Conservation (phyloP, 768 basidiomycete species). For the Tylopilus vinaceipallidus region DNA sequence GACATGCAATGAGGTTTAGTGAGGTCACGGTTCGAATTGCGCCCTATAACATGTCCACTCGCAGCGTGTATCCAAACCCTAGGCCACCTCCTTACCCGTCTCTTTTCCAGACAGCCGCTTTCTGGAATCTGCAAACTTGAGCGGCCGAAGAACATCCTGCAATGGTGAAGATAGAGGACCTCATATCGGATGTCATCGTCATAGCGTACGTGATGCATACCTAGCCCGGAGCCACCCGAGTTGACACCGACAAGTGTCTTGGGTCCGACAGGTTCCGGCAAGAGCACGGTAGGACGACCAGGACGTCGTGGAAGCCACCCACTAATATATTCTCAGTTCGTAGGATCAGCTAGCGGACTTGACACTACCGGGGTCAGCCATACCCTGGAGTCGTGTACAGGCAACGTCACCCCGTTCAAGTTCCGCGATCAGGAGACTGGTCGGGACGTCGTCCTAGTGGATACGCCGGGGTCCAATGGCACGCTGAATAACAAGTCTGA, state of each 20-base stretch:
- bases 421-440: neutral
- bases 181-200: slow-evolving; percentile 3
- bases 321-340: slow-evolving; percentile 6
- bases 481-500: slow-evolving; percentile 15
- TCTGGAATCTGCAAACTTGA: too few relatives aligned
- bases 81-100: too few relatives aligned
- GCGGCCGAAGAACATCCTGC: neutral
- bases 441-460: slow-evolving; percentile 18
- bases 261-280: slow-evolving; percentile 22
- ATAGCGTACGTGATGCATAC: slow-evolving; percentile 14
- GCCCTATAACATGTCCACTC: too few relatives aligned
- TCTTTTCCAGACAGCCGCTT: too few relatives aligned
- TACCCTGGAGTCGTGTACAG: slow-evolving; percentile 10
- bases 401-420: slow-evolving; percentile 3
- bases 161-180: neutral
- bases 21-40: too few relatives aligned
- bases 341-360: slow-evolving; percentile 5
- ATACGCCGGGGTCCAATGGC: slow-evolving; percentile 26
- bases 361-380: slow-evolving; percentile 7
- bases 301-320: neutral
- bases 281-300: slow-evolving; percentile 6
- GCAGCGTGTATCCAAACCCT: too few relatives aligned
- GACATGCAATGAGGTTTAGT: too few relatives aligned
- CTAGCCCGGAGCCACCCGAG: neutral
- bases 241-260: slow-evolving; percentile 8